Evolutionary conservation across 2,329 filamentous ascomycete species (phyloP).

Genomic region (Sporothrix protearum): DNA sequence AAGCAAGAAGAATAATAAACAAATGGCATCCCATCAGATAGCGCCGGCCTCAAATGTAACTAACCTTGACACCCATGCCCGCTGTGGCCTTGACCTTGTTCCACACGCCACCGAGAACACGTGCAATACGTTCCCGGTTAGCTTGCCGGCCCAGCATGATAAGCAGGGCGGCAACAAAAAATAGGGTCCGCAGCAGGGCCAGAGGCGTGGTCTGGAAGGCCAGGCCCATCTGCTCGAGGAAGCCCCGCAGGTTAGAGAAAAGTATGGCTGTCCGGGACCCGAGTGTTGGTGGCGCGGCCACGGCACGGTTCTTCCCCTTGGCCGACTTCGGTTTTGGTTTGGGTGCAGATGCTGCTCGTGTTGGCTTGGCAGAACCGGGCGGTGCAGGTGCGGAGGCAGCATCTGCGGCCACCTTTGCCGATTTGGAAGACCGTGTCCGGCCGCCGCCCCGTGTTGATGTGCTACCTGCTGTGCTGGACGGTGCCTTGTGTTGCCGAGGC

Average conservation of each 20-base stretch:
- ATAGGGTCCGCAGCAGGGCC: slow-evolving; percentile 59
- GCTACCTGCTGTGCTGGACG: slow-evolving; percentile 36
- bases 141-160: slow-evolving; percentile 71
- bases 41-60: slow-evolving; percentile 67
- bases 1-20: slow-evolving; percentile 3
- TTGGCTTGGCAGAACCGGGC: background rate
- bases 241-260: slow-evolving; percentile 48
- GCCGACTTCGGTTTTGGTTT: slow-evolving; percentile 4
- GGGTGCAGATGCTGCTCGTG: background rate
- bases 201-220: slow-evolving; percentile 56
- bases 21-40: background rate
- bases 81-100: slow-evolving; percentile 78
- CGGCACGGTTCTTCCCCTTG: slow-evolving; percentile 20
- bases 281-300: slow-evolving; percentile 35
- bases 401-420: background rate
- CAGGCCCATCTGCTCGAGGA: slow-evolving; percentile 50
- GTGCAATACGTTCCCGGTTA: slow-evolving; percentile 69
- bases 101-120: slow-evolving; percentile 68
- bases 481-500: slow-evolving; percentile 56
- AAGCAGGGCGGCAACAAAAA: slow-evolving; percentile 76
- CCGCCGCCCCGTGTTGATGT: slow-evolving; percentile 34
- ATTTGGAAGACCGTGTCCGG: slow-evolving; percentile 36
- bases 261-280: slow-evolving; percentile 51
- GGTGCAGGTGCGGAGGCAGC: background rate
- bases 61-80: slow-evolving; percentile 96